phyloP scores from a whole-genome alignment of 352 stramenopile genomes.

The Globisporangium abappressorium region DNA sequence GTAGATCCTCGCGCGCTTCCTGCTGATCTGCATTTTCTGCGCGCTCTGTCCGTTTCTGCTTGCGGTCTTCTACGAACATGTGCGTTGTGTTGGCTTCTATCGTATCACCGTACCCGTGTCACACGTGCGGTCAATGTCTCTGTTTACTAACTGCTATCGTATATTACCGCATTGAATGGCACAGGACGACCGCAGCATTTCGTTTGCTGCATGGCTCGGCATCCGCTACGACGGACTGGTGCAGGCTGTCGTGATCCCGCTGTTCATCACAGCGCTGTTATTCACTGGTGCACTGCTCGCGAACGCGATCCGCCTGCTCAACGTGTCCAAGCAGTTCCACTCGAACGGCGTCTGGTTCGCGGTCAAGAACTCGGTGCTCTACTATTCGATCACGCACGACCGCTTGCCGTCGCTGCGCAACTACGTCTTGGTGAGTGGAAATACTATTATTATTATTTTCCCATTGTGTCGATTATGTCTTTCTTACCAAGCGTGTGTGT shows the following conservation, averaged over 20 bases:
- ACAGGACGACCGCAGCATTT: constrained; percentile 74
- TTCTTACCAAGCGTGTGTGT: neutral
- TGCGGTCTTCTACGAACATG: constrained; percentile 80
- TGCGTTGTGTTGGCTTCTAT: constrained; percentile 23
- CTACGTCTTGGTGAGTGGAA: constrained; percentile 62
- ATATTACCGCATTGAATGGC: too few relatives aligned
- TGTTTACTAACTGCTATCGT: too few relatives aligned
- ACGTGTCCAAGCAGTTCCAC: constrained; percentile 75
- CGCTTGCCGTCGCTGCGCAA: constrained; percentile 76
- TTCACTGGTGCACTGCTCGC: constrained; percentile 77
- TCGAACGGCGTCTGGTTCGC: constrained; percentile 70
- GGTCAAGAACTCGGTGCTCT: constrained; percentile 81
- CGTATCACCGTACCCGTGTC: too few relatives aligned
- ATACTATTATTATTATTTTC: neutral
- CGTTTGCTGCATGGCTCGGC: constrained; percentile 81
- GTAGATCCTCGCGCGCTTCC: constrained; percentile 83
- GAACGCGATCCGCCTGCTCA: constrained; percentile 72
- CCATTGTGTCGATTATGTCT: neutral
- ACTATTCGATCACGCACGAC: constrained; percentile 73
- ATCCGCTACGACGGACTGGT: constrained; percentile 67
- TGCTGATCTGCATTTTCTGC: constrained; percentile 88
- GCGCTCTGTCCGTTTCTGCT: constrained; percentile 79
- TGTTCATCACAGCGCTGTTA: constrained; percentile 68
- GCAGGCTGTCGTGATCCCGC: constrained; percentile 52
- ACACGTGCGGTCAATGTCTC: too few relatives aligned